Evolutionary conservation across 225 moss, liverwort and hornwort species (phyloP), one percentile per base, ranked within the genome.

Genomic region (Physcomitrellopsis africana): DNA sequence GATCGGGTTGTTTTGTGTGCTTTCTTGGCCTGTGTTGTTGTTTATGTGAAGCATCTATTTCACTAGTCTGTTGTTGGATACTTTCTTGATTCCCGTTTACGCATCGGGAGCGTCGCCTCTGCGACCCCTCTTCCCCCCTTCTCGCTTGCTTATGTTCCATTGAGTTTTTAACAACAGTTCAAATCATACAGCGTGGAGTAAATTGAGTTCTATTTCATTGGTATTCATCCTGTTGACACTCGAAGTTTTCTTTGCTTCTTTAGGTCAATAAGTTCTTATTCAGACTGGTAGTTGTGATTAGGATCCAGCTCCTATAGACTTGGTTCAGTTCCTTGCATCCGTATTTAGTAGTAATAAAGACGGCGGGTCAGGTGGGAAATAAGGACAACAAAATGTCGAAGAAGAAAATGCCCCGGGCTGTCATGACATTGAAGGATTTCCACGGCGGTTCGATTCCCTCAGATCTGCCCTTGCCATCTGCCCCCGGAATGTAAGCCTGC

Each of bases 361-460:
- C 80, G 80, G 86, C 80, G 71, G 80, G 74, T 70, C 79, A 48
- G 67, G 27, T 70, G 70, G 68, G 66, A 26, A 77, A 75, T 61
- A 81, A 80, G 20, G 87, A 74, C 75, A 75, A 74, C 43, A 85
- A 64, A 75, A 97, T 97, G 96, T 94, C 94, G 69, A 96, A 92
- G 90, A 96, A 96, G 78, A 97, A 94, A 85, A 91, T 81, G 77
- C 85, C 94, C 60, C 90, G 94, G 72, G 87, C 96, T 69, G 88
- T 94, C 17, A 94, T 97, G 96, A 94, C 96, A 63, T 84, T 97
- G 87, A 97, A 94, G 76, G 96, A 97, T 72, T 97, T 97, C 58
- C 96, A 97, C 70, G 96, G 96, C 85, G 96, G 96, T 17, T 91
- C 93, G 42, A 97, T 97, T 69, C 96, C 96, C 48, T 97, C 96